Percentiles rank a stretch among this genome's conserved stretches.
Conservation (phyloP, 2,329 filamentous ascomycete genomes). For the Colletotrichum noveboracense region DNA sequence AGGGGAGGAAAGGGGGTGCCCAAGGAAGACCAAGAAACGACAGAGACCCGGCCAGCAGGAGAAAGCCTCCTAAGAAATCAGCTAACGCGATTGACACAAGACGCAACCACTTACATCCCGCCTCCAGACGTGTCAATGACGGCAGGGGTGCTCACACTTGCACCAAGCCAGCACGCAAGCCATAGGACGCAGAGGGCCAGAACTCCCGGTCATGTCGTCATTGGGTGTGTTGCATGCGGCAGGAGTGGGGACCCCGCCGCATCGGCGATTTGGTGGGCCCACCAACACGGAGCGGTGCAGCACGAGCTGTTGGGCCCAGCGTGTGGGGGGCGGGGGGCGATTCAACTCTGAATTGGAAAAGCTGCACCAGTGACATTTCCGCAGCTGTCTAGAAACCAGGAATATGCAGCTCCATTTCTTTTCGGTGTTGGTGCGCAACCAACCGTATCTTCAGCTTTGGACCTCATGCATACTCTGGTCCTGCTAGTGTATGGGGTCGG, state of each 20-base stretch:
- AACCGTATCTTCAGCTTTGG: neutral
- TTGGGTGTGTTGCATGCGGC: slow-evolving; percentile 7
- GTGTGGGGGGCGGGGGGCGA: neutral
- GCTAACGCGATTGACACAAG: neutral
- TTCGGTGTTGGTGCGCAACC: neutral
- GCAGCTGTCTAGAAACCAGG: neutral
- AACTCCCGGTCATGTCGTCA: slow-evolving; percentile 19
- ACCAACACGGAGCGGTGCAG: neutral
- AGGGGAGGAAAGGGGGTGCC: neutral
- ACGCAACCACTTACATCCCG: neutral
- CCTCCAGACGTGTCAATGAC: slow-evolving; percentile 17
- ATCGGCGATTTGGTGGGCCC: slow-evolving; percentile 4
- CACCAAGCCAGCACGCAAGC: neutral
- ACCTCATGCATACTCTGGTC: neutral
- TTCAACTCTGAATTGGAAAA: neutral
- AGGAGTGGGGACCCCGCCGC: neutral
- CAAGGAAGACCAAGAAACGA: neutral
- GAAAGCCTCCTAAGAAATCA: neutral
- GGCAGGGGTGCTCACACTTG: neutral
- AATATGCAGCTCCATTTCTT: neutral
- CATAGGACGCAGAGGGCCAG: neutral
- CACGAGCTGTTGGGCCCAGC: neutral
- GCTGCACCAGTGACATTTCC: neutral
- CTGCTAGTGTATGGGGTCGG: neutral
- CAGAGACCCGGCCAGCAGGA: neutral